These are phyloP conservation scores for Pichia exigua DNA, from an alignment of 805 yeast genomes.

Conservation along the genomic window DNA sequence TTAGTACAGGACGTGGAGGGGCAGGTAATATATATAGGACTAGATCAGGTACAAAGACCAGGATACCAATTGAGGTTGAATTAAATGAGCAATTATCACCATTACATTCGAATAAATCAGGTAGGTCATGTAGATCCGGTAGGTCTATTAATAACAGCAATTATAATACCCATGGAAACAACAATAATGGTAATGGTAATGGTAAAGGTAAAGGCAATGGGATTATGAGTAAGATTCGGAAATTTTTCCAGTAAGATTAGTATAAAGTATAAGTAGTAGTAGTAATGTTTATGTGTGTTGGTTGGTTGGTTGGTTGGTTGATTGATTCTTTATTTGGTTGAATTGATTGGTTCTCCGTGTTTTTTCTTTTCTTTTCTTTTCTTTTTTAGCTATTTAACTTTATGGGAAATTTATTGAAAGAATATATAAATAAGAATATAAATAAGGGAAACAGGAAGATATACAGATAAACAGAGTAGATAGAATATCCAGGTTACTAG, in stretches of 20 bases:
- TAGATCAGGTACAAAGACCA: conserved; percentile 12
- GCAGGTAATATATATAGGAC: conserved; percentile 38
- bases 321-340: too few relatives aligned
- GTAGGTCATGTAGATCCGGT: not conserved
- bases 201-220: not conserved
- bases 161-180: too few relatives aligned
- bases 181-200: not conserved
- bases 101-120: conserved; percentile 16
- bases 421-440: not conserved
- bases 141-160: not conserved
- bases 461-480: not conserved
- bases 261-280: too few relatives aligned
- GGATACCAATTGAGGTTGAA: conserved; percentile 32
- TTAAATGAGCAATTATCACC: conserved; percentile 37
- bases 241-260: conserved; percentile 1
- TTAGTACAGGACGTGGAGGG: conserved; percentile 53
- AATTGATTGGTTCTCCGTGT: too few relatives aligned
- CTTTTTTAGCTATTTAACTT: too few relatives aligned
- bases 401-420: not conserved
- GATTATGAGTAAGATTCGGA: not conserved
- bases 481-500: too few relatives aligned
- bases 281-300: too few relatives aligned
- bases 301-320: too few relatives aligned
- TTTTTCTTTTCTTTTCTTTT: too few relatives aligned
- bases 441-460: not conserved